phyloP scores from a whole-genome alignment of 257 asterid species.

The Solanum bulbocastanum region DNA sequence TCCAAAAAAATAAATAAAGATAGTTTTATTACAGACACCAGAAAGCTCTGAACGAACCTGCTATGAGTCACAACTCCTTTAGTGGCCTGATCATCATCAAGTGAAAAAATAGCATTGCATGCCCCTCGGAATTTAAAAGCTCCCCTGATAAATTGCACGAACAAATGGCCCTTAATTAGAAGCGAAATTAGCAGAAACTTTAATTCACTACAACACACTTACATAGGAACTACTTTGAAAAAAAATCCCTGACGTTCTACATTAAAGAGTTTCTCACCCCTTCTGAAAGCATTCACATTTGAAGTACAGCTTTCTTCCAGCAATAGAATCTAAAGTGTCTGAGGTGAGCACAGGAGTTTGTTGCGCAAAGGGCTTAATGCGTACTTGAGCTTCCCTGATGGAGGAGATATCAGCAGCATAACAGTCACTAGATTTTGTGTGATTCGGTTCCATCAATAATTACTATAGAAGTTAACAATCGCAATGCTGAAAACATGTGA shows the following conservation, averaged over 20 bases:
- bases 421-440: conserved; percentile 11
- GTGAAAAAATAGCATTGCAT: conserved; percentile 87
- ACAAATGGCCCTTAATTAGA: background rate
- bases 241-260: background rate
- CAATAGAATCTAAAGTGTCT: conserved; percentile 51
- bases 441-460: conserved; percentile 42
- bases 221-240: background rate
- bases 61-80: conserved; percentile 89
- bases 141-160: conserved; percentile 38
- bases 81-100: conserved; percentile 61
- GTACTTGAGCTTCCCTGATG: conserved; percentile 58
- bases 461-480: background rate
- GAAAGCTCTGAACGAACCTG: conserved; percentile 40
- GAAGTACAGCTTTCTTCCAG: conserved; percentile 64
- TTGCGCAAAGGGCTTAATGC: conserved; percentile 42
- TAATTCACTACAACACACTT: background rate
- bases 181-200: background rate
- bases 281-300: conserved; percentile 94
- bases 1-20: conserved; percentile 1
- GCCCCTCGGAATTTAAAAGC: conserved; percentile 95
- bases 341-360: conserved; percentile 72
- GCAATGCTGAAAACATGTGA: background rate
- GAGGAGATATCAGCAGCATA: conserved; percentile 81
- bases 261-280: conserved; percentile 46
- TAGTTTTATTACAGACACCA: background rate